phyloP scores from a whole-genome alignment of 2,329 filamentous ascomycete species.

The Colletotrichum sp. region DNA sequence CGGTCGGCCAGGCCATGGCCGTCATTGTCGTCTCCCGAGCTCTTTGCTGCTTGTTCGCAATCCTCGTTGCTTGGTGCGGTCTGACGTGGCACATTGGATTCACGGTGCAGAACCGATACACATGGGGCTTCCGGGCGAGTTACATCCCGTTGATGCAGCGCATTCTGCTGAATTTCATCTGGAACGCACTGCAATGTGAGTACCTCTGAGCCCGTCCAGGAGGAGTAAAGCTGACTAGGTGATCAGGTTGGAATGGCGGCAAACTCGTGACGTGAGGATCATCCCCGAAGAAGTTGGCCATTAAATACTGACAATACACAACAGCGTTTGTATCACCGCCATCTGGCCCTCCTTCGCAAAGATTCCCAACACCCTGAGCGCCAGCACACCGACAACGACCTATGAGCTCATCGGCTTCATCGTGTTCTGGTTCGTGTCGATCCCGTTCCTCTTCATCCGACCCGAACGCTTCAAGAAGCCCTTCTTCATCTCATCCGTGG shows the following conservation, averaged over 20 bases:
- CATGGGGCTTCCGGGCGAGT: constrained; percentile 52
- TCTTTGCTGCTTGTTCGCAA: constrained; percentile 46
- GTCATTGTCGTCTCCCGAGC: constrained; percentile 48
- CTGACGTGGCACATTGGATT: constrained; percentile 56
- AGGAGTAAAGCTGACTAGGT: neutral
- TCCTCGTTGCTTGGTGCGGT: constrained; percentile 51
- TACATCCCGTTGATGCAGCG: constrained; percentile 53
- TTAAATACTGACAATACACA: neutral
- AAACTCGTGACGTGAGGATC: neutral
- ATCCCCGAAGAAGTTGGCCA: too few species aligned
- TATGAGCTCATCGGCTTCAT: constrained; percentile 53
- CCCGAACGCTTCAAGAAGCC: constrained; percentile 53
- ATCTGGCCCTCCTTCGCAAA: constrained; percentile 48
- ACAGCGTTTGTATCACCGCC: constrained; percentile 43
- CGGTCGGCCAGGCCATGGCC: constrained; percentile 50
- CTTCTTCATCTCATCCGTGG: constrained; percentile 46
- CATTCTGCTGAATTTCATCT: constrained; percentile 54
- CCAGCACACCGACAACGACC: constrained; percentile 37
- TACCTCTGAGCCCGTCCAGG: fast-evolving
- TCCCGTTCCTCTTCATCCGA: constrained; percentile 49
- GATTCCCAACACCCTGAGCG: constrained; percentile 48
- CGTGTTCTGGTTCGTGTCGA: constrained; percentile 56
- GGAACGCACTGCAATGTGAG: constrained; percentile 21
- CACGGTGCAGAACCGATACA: constrained; percentile 53
- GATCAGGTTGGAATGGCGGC: neutral